phyloP scores from a whole-genome alignment of 2,329 filamentous ascomycete genomes.

The Claviceps monticola region DNA sequence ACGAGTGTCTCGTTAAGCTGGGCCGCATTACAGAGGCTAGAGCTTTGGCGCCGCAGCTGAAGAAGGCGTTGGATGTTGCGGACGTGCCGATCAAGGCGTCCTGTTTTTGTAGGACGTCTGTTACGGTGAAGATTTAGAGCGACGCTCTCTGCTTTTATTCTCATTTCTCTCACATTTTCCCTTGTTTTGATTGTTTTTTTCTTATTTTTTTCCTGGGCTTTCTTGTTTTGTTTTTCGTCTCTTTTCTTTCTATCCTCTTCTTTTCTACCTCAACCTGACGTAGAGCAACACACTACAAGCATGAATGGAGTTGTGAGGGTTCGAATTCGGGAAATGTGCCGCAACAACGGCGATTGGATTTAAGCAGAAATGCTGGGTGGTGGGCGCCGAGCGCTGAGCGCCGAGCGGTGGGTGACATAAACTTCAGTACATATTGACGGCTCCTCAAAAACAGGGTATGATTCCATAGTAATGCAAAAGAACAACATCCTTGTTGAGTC shows the following conservation, averaged over 20 bases:
- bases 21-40: constrained; percentile 29
- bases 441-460: too few species aligned
- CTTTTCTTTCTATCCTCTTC: too few species aligned
- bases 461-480: not conserved
- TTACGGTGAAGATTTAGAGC: constrained; percentile 9
- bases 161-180: not conserved
- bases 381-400: too few species aligned
- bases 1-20: constrained; percentile 48
- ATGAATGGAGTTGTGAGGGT: too few species aligned
- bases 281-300: too few species aligned
- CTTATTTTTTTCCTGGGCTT: not conserved
- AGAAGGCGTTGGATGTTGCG: constrained; percentile 36
- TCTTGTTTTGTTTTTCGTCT: too few species aligned
- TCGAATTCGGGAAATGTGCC: too few species aligned
- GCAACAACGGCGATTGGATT: too few species aligned
- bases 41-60: constrained; percentile 28
- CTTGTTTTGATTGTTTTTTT: not conserved
- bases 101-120: constrained; percentile 15
- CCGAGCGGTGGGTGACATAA: too few species aligned
- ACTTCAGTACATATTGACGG: too few species aligned
- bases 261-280: too few species aligned
- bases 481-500: not conserved
- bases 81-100: constrained; percentile 40
- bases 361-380: too few species aligned
- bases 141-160: not conserved